These are phyloP conservation scores for Withania somnifera DNA, from an alignment of 305 asterid species.

Conservation along the genomic window DNA sequence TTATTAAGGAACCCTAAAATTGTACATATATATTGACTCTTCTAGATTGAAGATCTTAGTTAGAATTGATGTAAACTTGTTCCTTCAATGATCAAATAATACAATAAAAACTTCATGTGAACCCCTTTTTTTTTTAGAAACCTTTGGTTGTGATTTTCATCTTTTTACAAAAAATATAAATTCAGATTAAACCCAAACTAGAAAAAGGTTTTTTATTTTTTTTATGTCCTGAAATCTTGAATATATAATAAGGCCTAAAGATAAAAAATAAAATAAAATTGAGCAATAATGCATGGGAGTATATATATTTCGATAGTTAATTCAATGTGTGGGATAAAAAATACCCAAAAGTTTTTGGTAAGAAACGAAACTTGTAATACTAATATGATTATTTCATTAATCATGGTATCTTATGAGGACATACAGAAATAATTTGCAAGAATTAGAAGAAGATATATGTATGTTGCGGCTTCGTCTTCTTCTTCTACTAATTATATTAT, in stretches of 20 bases:
- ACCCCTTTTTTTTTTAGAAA: not conserved
- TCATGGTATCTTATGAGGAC: conserved; percentile 14
- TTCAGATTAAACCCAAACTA: too few species aligned
- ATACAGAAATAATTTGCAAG: not conserved
- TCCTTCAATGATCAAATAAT: too few species aligned
- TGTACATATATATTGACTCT: not conserved
- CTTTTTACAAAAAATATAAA: too few species aligned
- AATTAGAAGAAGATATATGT: conserved; percentile 10
- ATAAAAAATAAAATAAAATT: too few species aligned
- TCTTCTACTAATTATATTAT: not conserved
- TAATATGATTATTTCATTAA: conserved; percentile 21
- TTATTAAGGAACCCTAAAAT: too few species aligned
- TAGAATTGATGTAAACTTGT: too few species aligned
- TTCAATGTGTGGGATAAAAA: too few species aligned
- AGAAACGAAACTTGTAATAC: conserved; percentile 1
- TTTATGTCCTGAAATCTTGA: too few species aligned
- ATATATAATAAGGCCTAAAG: too few species aligned
- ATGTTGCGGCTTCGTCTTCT: not conserved
- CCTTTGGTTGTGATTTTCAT: not conserved
- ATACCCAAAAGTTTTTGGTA: not conserved
- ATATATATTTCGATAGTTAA: not conserved
- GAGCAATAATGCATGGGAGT: too few species aligned
- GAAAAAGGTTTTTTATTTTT: too few species aligned
- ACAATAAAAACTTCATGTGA: not conserved
- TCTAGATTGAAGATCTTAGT: too few species aligned